phyloP scores from a whole-genome alignment of 1,284 basidiomycete species.

The Rhodotorula sp. region DNA sequence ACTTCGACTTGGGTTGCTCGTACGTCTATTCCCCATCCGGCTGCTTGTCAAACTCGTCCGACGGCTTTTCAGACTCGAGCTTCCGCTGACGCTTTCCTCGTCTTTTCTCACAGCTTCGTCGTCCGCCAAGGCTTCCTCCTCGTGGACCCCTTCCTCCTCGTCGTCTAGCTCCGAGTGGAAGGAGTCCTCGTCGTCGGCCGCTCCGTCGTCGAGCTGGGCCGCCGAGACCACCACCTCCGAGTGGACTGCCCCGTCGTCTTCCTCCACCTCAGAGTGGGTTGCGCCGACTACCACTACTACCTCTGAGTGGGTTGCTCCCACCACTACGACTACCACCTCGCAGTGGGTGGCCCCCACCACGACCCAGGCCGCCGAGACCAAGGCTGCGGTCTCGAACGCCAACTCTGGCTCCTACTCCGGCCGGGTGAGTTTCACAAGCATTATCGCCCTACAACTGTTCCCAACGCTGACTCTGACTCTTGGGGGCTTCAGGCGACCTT shows the following conservation, averaged over 20 bases:
- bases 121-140: constrained; percentile 6
- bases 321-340: constrained; percentile 12
- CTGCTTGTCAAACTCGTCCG: too few species aligned
- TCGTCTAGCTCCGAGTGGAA: constrained; percentile 2
- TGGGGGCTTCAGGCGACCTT: too few species aligned
- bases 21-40: too few species aligned
- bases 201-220: constrained; percentile 2
- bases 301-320: not conserved
- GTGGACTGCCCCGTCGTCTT: constrained; percentile 51
- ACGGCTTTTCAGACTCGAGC: too few species aligned
- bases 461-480: too few species aligned
- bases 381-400: not conserved
- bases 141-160: constrained; percentile 1
- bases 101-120: not conserved
- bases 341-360: constrained; percentile 11
- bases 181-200: constrained; percentile 10
- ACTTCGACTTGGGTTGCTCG: too few species aligned
- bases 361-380: constrained; percentile 7
- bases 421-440: too few species aligned
- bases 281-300: constrained; percentile 16
- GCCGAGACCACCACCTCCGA: constrained; percentile 47
- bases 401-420: constrained; percentile 26
- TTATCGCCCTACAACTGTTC: too few species aligned
- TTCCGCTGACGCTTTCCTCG: too few species aligned
- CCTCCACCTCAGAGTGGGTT: constrained; percentile 23